Evolutionary conservation across 495 filamentous ascomycete species (phyloP), one percentile per base, ranked within the genome.

Genomic region (Acidomyces sp.): DNA sequence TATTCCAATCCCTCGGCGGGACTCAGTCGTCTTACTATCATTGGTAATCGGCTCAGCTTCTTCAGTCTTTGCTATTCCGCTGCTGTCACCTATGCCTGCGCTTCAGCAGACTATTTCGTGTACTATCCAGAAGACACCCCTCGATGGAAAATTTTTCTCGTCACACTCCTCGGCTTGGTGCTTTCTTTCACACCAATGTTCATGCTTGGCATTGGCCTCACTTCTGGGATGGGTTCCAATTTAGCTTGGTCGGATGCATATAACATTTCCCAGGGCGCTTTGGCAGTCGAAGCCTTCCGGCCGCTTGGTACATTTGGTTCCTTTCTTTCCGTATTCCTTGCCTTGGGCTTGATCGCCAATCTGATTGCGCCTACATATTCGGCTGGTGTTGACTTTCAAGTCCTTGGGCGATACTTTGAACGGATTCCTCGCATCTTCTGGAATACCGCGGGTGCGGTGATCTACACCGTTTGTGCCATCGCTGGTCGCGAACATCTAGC

Each of bases 131-230:
- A 71, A 34, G 45, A 55, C 28, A 75, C 74, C 0, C 53, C 64
- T 35, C 21, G 64, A 53, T 51, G 66, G 67, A 35, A 39, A 21
- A 26, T 65, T 29, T 64, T 66, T 38, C 19, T 6, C 16, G 56
- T 56, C 7, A 62, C 61, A 6, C 47, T 68, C 33, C 36, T 65
- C 23, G 76, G 75, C 2, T 51, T 71, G 11, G 51, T 56, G 3
- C 39, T 68, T 7, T 68, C 67, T 21, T 71, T 76, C 55, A 55
- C 59, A 6, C 65, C 80, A 39, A 72, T 73, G 7, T 67, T 79
- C 30, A 53, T 84, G 22, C 56, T 85, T n/a, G 82, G 81, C 6
- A 67, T 77, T n/a, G 82, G 82, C 3, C 67, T 87, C 0, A 78
- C 67, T 3, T 74, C 70, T 1, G 75, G 77, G 5, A 61, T 78